A percentile compares a stretch with the other conserved stretches of the same genome.
Conservation (phyloP, 2,329 filamentous ascomycete genomes). For the Aureobasidium sp. region DNA sequence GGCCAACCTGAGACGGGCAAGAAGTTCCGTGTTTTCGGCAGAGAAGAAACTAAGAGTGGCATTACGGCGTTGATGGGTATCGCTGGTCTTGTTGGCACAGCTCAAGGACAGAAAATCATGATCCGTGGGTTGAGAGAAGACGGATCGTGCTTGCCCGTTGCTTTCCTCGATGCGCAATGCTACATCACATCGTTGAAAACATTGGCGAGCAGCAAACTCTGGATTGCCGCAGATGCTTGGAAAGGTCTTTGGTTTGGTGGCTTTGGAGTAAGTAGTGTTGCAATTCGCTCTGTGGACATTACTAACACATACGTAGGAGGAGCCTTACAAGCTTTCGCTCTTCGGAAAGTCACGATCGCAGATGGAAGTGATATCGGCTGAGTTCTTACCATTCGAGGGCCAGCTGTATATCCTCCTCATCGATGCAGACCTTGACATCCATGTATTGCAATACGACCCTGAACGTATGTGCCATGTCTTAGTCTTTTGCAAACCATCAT, state of each 20-base stretch:
- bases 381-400: constrained; percentile 81
- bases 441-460: constrained; percentile 88
- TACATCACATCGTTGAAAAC: constrained; percentile 83
- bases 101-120: constrained; percentile 93
- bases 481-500: not conserved
- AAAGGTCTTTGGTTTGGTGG: constrained; percentile 96
- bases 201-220: constrained; percentile 74
- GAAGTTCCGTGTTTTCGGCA: constrained; percentile 76
- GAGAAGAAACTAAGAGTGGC: constrained; percentile 86
- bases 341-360: constrained; percentile 79
- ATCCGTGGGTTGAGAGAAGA: constrained; percentile 94
- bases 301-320: constrained; percentile 51
- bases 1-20: constrained; percentile 77
- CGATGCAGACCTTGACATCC: constrained; percentile 78
- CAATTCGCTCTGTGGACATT: not conserved
- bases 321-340: constrained; percentile 90
- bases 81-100: constrained; percentile 83
- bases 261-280: constrained; percentile 56
- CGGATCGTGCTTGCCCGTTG: constrained; percentile 82
- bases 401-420: constrained; percentile 76
- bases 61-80: constrained; percentile 80
- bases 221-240: constrained; percentile 79
- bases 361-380: constrained; percentile 71
- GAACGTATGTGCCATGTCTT: constrained; percentile 58
- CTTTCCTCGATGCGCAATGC: constrained; percentile 96